phyloP scores from a whole-genome alignment of 345 rosid genomes.

The Eucalyptus cladocalyx region DNA sequence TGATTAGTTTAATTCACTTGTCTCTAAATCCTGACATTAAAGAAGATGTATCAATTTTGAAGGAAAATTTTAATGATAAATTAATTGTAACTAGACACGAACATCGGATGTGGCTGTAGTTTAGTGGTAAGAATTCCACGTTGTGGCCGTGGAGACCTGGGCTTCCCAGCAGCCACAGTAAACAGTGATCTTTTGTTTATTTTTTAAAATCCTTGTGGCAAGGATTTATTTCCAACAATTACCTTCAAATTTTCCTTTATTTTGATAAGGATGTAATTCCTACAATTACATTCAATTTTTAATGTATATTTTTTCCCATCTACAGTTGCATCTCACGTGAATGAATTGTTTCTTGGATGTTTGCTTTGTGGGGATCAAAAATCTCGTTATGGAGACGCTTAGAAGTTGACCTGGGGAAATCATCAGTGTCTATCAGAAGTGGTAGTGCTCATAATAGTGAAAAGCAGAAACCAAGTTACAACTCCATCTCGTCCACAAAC shows the following conservation, averaged over 20 bases:
- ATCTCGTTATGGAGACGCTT: neutral
- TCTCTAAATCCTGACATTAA: neutral
- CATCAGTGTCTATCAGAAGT: neutral
- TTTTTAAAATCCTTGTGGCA: neutral
- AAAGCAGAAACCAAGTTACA: neutral
- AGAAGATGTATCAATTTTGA: neutral
- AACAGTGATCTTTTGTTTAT: neutral
- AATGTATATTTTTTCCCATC: neutral
- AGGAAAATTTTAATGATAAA: neutral
- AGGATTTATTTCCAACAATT: neutral
- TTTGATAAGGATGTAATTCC: no score
- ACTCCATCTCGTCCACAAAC: neutral
- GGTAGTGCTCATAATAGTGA: neutral
- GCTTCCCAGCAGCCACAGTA: constrained; percentile 84
- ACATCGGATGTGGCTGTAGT: constrained; percentile 31
- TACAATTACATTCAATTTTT: no score
- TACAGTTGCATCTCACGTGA: neutral
- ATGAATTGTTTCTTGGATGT: neutral
- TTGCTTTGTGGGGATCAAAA: neutral
- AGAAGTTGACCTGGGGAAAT: neutral
- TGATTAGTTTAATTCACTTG: neutral
- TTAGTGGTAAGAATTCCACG: constrained; percentile 84
- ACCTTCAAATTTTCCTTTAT: neutral
- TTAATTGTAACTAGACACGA: no score
- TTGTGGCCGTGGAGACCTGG: constrained; percentile 93